Evolutionary conservation across 345 rosid genomes (phyloP).

Genomic region (Aquilaria yunnanensis): DNA sequence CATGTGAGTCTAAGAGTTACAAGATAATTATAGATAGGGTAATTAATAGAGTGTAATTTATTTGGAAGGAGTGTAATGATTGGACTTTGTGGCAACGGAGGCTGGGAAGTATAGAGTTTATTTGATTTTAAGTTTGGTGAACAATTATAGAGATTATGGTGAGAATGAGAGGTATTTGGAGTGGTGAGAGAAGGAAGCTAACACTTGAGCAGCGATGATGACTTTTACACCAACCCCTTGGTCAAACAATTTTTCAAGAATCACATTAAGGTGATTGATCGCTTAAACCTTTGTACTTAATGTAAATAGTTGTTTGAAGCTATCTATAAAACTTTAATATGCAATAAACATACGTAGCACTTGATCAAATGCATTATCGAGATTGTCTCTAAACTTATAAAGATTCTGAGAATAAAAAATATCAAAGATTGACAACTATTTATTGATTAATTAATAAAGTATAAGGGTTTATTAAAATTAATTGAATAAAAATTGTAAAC

Average conservation of each 20-base stretch:
- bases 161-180: slow-evolving; percentile 54
- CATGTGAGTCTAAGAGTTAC: no score
- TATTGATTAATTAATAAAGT: no score
- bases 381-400: no score
- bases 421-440: no score
- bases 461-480: no score
- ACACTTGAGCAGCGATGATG: slow-evolving; percentile 36
- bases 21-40: background rate
- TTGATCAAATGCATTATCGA: no score
- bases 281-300: no score
- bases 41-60: background rate
- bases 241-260: slow-evolving; percentile 55
- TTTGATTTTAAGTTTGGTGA: slow-evolving; percentile 61
- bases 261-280: slow-evolving; percentile 48
- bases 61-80: slow-evolving; percentile 31
- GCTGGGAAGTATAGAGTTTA: slow-evolving; percentile 41
- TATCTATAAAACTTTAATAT: no score
- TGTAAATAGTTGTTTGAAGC: no score
- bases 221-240: slow-evolving; percentile 46
- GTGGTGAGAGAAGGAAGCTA: slow-evolving; percentile 54
- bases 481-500: no score
- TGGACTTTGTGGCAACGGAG: slow-evolving; percentile 73
- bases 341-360: no score
- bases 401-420: no score
- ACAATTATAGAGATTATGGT: slow-evolving; percentile 59